Conservation (phyloP, 148 eudicot genomes). For the Rhododendron kiyosumense region DNA sequence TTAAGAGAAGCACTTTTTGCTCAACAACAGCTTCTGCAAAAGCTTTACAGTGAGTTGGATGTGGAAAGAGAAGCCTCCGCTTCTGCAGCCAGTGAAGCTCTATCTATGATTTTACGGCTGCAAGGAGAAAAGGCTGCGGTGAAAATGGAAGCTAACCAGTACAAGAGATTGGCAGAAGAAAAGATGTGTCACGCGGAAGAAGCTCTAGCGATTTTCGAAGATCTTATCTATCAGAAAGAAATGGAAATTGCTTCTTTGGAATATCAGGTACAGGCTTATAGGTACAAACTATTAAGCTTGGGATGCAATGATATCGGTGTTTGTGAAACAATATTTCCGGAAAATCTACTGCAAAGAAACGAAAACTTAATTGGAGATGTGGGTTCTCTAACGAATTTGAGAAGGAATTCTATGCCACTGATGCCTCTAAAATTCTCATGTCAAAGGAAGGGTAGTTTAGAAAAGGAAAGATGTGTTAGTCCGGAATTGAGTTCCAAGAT, state of each 20-base stretch:
- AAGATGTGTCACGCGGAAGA: slow-evolving; percentile 80
- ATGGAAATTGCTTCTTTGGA: slow-evolving; percentile 83
- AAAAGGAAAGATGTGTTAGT: slow-evolving; percentile 37
- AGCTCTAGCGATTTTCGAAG: slow-evolving; percentile 62
- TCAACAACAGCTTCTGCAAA: slow-evolving; percentile 77
- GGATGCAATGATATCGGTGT: slow-evolving; percentile 51
- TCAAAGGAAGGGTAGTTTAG: slow-evolving; percentile 31
- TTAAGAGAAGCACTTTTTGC: slow-evolving; percentile 63
- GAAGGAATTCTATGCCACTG: slow-evolving; percentile 52
- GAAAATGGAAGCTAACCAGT: slow-evolving; percentile 86
- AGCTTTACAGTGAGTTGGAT: slow-evolving; percentile 81
- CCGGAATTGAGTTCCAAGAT: slow-evolving; percentile 26
- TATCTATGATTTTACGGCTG: slow-evolving; percentile 82
- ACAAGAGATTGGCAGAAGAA: slow-evolving; percentile 88
- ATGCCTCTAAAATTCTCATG: slow-evolving; percentile 16
- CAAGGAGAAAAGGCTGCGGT: slow-evolving; percentile 90
- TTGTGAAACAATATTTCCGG: slow-evolving; percentile 50
- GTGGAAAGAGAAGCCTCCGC: slow-evolving; percentile 84
- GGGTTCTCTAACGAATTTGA: slow-evolving; percentile 18
- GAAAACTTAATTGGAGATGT: slow-evolving; percentile 30
- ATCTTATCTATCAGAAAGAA: slow-evolving; percentile 77
- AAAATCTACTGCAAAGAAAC: slow-evolving; percentile 47
- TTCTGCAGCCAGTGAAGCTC: slow-evolving; percentile 73
- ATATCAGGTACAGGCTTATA: slow-evolving; percentile 77
- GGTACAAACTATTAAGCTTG: slow-evolving; percentile 59